Conservation (phyloP, 2,329 filamentous ascomycete species). For the Fusarium sp. region DNA sequence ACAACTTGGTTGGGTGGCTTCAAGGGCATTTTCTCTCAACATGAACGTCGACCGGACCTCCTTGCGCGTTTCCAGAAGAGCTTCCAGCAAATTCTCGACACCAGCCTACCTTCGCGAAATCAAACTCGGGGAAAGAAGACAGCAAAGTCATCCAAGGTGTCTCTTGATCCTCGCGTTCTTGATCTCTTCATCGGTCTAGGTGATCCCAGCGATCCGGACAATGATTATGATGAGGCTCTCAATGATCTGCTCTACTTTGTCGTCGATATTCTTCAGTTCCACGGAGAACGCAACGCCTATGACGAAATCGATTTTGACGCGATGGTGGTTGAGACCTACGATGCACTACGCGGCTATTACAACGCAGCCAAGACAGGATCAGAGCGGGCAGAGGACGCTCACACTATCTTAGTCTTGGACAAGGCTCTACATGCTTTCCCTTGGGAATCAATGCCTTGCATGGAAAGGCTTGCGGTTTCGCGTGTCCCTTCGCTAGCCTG, state of each 20-base stretch:
- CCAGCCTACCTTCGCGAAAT: constrained; percentile 86
- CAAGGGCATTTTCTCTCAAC: constrained; percentile 90
- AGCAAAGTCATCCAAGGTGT: constrained; percentile 60
- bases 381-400: constrained; percentile 64
- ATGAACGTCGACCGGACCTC: constrained; percentile 72
- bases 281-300: constrained; percentile 95
- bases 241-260: constrained; percentile 96
- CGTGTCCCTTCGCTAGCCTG: constrained; percentile 89
- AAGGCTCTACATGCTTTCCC: constrained; percentile 92
- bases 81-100: constrained; percentile 85
- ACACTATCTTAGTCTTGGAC: constrained; percentile 92
- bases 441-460: constrained; percentile 94
- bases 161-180: constrained; percentile 75
- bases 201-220: constrained; percentile 75
- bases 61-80: constrained; percentile 82
- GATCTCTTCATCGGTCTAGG: constrained; percentile 92
- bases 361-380: constrained; percentile 60
- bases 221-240: constrained; percentile 89
- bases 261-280: constrained; percentile 95
- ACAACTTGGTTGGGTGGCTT: constrained; percentile 96
- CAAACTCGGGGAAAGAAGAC: constrained; percentile 71
- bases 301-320: constrained; percentile 97
- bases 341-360: constrained; percentile 87
- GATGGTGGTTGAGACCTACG: constrained; percentile 90
- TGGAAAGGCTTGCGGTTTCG: constrained; percentile 84